phyloP scores from a whole-genome alignment of 345 rosid genomes.

The Arabis alpina region DNA sequence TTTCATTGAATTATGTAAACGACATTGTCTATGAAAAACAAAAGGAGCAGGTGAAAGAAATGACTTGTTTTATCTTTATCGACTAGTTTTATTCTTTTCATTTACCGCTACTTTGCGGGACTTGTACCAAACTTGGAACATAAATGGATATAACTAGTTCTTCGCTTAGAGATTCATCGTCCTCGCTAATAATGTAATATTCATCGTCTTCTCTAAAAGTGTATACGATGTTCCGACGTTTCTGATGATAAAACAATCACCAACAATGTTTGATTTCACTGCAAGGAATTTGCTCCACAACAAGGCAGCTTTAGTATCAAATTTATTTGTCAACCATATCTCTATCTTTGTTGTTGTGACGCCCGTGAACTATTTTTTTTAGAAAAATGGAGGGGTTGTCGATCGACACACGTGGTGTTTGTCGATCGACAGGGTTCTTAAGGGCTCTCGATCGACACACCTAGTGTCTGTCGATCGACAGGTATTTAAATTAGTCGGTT shows the following conservation, averaged over 20 bases:
- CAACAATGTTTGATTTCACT: neutral
- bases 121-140: conserved; percentile 5
- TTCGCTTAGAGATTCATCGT: neutral
- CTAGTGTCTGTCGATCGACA: too few relatives aligned
- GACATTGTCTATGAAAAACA: too few relatives aligned
- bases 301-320: neutral
- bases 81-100: neutral
- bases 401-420: too few relatives aligned
- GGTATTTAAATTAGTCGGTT: too few relatives aligned
- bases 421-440: too few relatives aligned
- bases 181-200: neutral
- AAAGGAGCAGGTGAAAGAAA: too few relatives aligned
- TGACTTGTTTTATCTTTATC: too few relatives aligned
- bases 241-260: too few relatives aligned
- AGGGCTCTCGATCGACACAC: too few relatives aligned
- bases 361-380: too few relatives aligned
- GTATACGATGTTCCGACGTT: neutral
- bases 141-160: neutral
- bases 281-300: neutral
- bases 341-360: neutral
- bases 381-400: too few relatives aligned
- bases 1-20: too few relatives aligned
- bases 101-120: neutral
- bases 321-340: neutral
- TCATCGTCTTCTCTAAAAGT: neutral